These are phyloP conservation scores for Metschnikowia picachoensis DNA, from an alignment of 805 yeast species.

Conservation along the genomic window DNA sequence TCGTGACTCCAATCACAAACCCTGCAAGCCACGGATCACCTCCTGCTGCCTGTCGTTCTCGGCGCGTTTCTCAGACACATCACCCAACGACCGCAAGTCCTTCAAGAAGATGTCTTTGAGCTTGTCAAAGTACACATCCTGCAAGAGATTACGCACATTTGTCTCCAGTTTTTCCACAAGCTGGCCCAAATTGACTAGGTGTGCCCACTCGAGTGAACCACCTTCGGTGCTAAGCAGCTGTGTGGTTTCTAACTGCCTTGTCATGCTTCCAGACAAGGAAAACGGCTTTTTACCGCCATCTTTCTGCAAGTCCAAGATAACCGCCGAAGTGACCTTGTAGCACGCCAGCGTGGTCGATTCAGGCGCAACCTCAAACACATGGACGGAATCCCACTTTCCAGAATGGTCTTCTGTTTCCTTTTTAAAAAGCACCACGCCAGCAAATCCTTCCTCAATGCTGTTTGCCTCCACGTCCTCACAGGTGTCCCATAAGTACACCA, in stretches of 20 bases:
- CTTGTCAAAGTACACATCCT: slow-evolving; percentile 93
- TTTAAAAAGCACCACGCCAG: slow-evolving; percentile 86
- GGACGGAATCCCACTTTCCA: slow-evolving; percentile 90
- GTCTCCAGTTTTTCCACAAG: slow-evolving; percentile 85
- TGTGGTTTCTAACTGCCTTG: slow-evolving; percentile 72
- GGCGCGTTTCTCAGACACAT: slow-evolving; percentile 26
- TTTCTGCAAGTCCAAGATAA: slow-evolving; percentile 63
- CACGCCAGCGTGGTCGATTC: slow-evolving; percentile 33
- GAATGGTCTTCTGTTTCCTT: slow-evolving; percentile 50
- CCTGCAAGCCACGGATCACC: slow-evolving; percentile 37
- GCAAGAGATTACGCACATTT: slow-evolving; percentile 79
- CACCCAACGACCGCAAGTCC: slow-evolving; percentile 40
- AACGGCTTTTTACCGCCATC: slow-evolving; percentile 19
- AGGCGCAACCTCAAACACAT: slow-evolving; percentile 73
- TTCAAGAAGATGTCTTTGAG: slow-evolving; percentile 74
- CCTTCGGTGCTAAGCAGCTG: slow-evolving; percentile 36
- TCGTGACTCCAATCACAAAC: slow-evolving; percentile 16
- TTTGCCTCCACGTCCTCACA: slow-evolving; percentile 49
- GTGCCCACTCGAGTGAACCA: slow-evolving; percentile 52
- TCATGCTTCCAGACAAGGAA: slow-evolving; percentile 74
- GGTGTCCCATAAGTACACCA: slow-evolving; percentile 89
- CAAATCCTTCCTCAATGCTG: slow-evolving; percentile 55
- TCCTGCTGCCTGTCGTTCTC: slow-evolving; percentile 34
- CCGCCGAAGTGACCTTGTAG: slow-evolving; percentile 82
- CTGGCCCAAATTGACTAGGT: slow-evolving; percentile 80